A percentile compares a stretch with the other conserved stretches of the same genome.
phyloP scores from a whole-genome alignment of 1,284 basidiomycete species.

The Cryptococcus sp. region DNA sequence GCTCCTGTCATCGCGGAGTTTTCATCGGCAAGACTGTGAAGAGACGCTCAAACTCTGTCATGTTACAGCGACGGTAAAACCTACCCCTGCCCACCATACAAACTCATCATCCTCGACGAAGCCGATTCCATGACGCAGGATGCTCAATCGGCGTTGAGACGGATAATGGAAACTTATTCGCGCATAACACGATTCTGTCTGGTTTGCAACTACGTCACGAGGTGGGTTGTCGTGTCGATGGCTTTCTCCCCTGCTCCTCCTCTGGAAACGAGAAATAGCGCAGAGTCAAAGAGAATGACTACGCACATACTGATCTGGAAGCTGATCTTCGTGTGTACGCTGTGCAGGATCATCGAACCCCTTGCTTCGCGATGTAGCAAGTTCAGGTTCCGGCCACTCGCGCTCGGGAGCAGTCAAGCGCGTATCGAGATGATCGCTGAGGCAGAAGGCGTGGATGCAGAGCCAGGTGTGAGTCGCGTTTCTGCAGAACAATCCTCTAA shows the following conservation, averaged over 20 bases:
- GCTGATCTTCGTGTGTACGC: background rate
- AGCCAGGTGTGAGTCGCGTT: slow-evolving; percentile 50
- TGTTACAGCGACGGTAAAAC: slow-evolving; percentile 65
- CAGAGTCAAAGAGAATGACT: no score
- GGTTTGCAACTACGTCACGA: slow-evolving; percentile 98
- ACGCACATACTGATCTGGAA: background rate
- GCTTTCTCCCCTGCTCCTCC: no score
- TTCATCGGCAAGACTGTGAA: background rate
- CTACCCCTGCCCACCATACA: slow-evolving; percentile 97
- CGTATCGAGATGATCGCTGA: slow-evolving; percentile 79
- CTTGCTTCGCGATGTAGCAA: slow-evolving; percentile 98
- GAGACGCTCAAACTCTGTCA: background rate
- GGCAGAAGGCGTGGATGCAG: slow-evolving; percentile 57
- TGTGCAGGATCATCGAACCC: slow-evolving; percentile 98
- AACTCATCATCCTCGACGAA: slow-evolving; percentile 98
- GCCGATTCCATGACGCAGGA: slow-evolving; percentile 99
- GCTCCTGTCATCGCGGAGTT: background rate
- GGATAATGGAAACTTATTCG: slow-evolving; percentile 99
- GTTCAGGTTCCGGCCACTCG: slow-evolving; percentile 95
- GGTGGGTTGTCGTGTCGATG: slow-evolving; percentile 58
- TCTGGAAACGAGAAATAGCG: background rate
- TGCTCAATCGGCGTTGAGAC: slow-evolving; percentile 89
- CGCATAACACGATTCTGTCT: slow-evolving; percentile 97
- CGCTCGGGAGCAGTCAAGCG: slow-evolving; percentile 69
- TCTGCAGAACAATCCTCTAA: background rate